These are phyloP conservation scores for Strigomonas culicis DNA, from an alignment of 208 protist species.

Conservation along the genomic window DNA sequence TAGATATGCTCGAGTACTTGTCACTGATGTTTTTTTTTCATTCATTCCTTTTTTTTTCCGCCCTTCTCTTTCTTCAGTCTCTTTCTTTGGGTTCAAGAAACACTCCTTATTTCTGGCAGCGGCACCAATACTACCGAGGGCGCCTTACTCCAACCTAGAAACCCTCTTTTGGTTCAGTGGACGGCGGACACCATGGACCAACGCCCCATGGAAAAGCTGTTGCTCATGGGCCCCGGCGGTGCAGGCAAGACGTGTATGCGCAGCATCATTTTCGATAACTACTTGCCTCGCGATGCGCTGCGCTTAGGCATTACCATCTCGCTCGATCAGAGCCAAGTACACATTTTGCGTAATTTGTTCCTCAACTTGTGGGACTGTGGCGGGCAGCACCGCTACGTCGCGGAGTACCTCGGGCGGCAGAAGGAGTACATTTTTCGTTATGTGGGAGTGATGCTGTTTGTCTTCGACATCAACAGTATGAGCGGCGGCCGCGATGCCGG, in stretches of 20 bases:
- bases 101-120: too few relatives aligned
- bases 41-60: neutral
- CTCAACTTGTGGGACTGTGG: conserved; percentile 99
- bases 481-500: conserved; percentile 43
- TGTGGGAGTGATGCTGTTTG: conserved; percentile 98
- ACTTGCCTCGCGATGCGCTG: conserved; percentile 94
- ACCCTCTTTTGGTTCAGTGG: too few relatives aligned
- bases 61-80: neutral
- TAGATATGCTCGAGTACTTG: neutral
- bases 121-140: too few relatives aligned
- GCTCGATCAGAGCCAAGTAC: conserved; percentile 97
- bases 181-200: too few relatives aligned
- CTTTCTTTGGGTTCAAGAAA: too few relatives aligned
- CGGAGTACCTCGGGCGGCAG: conserved; percentile 97
- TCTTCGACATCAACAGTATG: conserved; percentile 98
- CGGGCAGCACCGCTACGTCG: conserved; percentile 98
- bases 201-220: conserved; percentile 91
- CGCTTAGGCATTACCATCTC: conserved; percentile 95
- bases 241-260: conserved; percentile 99
- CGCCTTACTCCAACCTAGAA: too few relatives aligned
- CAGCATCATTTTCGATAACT: conserved; percentile 99
- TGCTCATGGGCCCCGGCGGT: conserved; percentile 95
- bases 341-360: conserved; percentile 98
- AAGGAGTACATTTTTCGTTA: conserved; percentile 98
- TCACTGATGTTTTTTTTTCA: conserved; percentile 1